Evolutionary conservation across 257 asterid genomes (phyloP), one percentile per base, ranked within the genome.

Genomic region (Parsonsia alboflavescens): DNA sequence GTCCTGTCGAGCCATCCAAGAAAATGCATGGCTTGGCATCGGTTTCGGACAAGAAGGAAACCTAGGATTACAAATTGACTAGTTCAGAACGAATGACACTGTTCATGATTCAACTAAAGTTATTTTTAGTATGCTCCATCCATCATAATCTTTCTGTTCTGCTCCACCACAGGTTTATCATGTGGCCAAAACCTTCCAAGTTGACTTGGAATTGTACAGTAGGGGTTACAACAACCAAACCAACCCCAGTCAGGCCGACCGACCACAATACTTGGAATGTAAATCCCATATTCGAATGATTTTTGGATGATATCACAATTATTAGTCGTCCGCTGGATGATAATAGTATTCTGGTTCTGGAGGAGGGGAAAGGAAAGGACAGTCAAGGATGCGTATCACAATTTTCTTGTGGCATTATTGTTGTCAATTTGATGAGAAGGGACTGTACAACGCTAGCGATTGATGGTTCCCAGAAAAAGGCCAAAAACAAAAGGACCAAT

Each of bases 91-190:
- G 5, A 12, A 50, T 4, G 54, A 3, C 39, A 33, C 39, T 33
- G 3, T 33, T 1, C 39, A 33, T 33, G 39, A 33, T 33, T 33
- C 39, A n/a, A n/a, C n/a, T n/a, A n/a, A n/a, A n/a, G n/a, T n/a
- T n/a, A n/a, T n/a, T n/a, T n/a, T n/a, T n/a, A n/a, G n/a, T n/a
- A 11, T 67, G 58, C 52, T 48, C 42, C 58, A 50, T 70, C 62
- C 62, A 30, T 48, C 2, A 22, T 21, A 6, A 8, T 46, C 21
- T 33, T 19, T 63, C 70, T 17, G 70, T 46, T 16, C 24, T 10
- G 39, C 49, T 65, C 30, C 70, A 65, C 70, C 70, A 65, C 22
- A 19, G 45, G 50, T 52, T 71, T 39, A 3, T 53, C 63, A 33
- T 52, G 74, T 53, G 75, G 75, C 22, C 24, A 13, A 53, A 24